Evolutionary conservation across 2,329 filamentous ascomycete genomes (phyloP).

Genomic region (Cordyceps cateniannulata): DNA sequence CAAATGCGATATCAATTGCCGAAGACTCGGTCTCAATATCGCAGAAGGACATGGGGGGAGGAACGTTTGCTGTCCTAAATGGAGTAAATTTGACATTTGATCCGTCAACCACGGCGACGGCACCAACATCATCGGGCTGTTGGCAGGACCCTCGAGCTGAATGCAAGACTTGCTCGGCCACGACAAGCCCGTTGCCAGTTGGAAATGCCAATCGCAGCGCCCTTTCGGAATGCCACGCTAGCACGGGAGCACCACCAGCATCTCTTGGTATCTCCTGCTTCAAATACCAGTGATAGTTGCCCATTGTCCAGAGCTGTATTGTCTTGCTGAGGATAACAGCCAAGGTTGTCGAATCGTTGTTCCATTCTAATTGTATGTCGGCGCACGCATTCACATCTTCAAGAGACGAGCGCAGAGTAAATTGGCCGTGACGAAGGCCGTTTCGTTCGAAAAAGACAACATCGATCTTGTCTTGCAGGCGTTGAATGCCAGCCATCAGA

Average conservation of each 20-base stretch:
- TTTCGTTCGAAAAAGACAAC: conserved; percentile 96
- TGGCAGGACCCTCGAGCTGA: conserved; percentile 62
- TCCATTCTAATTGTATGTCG: conserved; percentile 72
- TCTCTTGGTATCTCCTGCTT: conserved; percentile 72
- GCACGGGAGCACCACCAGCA: conserved; percentile 21
- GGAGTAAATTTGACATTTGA: conserved; percentile 75
- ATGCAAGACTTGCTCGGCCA: conserved; percentile 62
- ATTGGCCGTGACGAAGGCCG: conserved; percentile 92
- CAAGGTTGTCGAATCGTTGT: conserved; percentile 83
- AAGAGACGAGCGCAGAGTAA: conserved; percentile 64
- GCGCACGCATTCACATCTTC: conserved; percentile 48
- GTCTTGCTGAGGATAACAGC: conserved; percentile 69
- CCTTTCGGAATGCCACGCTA: conserved; percentile 84
- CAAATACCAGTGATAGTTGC: conserved; percentile 96
- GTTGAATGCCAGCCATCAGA: conserved; percentile 78
- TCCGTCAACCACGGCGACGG: conserved; percentile 81
- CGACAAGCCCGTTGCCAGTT: conserved; percentile 43
- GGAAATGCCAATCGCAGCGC: conserved; percentile 60
- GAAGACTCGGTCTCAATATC: conserved; percentile 59
- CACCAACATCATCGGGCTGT: conserved; percentile 69
- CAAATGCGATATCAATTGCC: conserved; percentile 69
- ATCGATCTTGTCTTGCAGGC: conserved; percentile 61
- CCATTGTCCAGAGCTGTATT: conserved; percentile 93
- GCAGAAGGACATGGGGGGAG: conserved; percentile 85
- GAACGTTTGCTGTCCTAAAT: conserved; percentile 74